Base-by-base conservation (phyloP, 2,329 filamentous ascomycete genomes). In the Cladosporium sp. region DNA sequence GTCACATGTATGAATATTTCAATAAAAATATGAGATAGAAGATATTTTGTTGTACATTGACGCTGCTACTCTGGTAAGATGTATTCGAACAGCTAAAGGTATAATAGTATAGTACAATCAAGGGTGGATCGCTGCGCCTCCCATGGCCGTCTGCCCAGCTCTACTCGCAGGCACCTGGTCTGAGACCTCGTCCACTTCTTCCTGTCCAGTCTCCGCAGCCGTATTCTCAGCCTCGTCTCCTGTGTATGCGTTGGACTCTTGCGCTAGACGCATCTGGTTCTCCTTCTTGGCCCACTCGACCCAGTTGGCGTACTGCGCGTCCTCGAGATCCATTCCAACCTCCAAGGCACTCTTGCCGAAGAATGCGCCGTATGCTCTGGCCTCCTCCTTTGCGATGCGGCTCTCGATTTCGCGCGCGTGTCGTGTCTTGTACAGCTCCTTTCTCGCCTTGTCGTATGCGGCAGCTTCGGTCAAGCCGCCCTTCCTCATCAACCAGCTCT, bases 381-480 rank as follows among this genome's bases (percentile, higher is more conserved):
- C 94, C 80, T 99, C 95, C 80, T 99, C 95, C 59, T 88, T 84
- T 8, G 94, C 92, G 67, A 99, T 86, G 72, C 93, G 88, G 71
- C 87, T 85, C 80, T 94, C 88, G 58, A 97, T 86, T 70, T 97
- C 93, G 73, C 96, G 89, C 67, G 88, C 84, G 72, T 96, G 90
- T 67, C 95, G 90, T 69, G 94, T 80, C 55, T 85, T 83, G 81
- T 99, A 99, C 80, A 98, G 97, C 78, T 99, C 94, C 71, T 89
- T 90, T 67, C 95, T 91, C 8, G 91, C 93, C 65, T 84, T 82
- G 79, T 98, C 94, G 82, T 99, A 99, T 36, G 95, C 93, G 71
- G 86, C 78, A 49, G 85, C 82, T 76, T 86, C 55, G 24, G 66
- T 66, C 63, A 75, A 49, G 18, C 70, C 69, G 44, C 65, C 67